Conservation (phyloP, 768 basidiomycete species). For the Albatrellus ellisii region DNA sequence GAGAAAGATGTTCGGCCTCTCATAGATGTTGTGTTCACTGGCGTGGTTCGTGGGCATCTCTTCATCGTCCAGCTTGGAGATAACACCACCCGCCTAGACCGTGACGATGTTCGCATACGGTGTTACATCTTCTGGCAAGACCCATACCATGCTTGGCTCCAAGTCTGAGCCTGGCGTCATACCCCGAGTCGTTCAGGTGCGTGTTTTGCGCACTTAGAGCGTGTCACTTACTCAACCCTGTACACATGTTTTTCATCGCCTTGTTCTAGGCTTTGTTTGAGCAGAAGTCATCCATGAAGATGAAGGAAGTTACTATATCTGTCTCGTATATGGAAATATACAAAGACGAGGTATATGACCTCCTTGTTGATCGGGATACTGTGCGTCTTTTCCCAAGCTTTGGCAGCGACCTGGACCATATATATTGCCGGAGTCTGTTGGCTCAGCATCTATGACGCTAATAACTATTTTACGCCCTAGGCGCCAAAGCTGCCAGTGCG, state of each 20-base stretch:
- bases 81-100: conserved; percentile 30
- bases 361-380: conserved; percentile 60
- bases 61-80: not conserved
- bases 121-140: conserved; percentile 85
- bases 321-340: conserved; percentile 86
- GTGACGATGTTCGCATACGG: conserved; percentile 87
- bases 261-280: conserved; percentile 5
- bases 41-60: conserved; percentile 41
- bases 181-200: conserved; percentile 62
- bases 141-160: conserved; percentile 86
- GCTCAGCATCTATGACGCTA: not conserved
- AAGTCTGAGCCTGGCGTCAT: conserved; percentile 70
- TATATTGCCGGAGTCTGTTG: not conserved
- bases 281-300: conserved; percentile 9
- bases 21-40: conserved; percentile 64
- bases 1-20: conserved; percentile 62
- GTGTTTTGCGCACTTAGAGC: conserved; percentile 11
- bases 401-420: not conserved
- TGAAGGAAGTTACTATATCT: conserved; percentile 31
- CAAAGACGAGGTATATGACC: conserved; percentile 83
- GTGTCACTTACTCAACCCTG: too few relatives aligned
- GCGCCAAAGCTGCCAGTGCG: conserved; percentile 42
- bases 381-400: conserved; percentile 20
- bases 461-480: conserved; percentile 17
- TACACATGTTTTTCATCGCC: not conserved